Conservation (phyloP, 305 asterid genomes). For the Coffea humblotiana region DNA sequence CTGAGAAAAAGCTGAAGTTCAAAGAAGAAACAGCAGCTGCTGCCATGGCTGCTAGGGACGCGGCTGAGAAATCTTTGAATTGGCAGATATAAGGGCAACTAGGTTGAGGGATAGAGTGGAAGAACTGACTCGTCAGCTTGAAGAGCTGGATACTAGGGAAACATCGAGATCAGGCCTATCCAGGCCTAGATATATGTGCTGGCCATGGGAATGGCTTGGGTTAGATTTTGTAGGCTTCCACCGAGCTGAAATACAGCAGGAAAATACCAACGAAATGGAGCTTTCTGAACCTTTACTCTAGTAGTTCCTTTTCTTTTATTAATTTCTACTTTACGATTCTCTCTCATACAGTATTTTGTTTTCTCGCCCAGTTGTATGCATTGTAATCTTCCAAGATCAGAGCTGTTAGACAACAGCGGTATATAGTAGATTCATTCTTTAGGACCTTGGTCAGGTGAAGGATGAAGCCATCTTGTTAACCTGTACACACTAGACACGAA, state of each 20-base stretch:
- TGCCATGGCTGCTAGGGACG: slow-evolving; percentile 96
- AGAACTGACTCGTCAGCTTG: slow-evolving; percentile 87
- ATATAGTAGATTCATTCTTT: slow-evolving; percentile 1
- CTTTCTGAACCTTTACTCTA: slow-evolving; percentile 93
- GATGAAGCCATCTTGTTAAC: not conserved
- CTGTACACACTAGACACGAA: not conserved
- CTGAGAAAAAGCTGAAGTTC: slow-evolving; percentile 82
- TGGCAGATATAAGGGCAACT: slow-evolving; percentile 81
- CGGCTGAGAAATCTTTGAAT: slow-evolving; percentile 88
- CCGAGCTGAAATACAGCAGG: slow-evolving; percentile 43
- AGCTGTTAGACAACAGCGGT: slow-evolving; percentile 2
- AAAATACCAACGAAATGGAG: slow-evolving; percentile 86
- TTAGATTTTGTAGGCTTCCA: slow-evolving; percentile 65
- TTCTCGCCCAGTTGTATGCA: slow-evolving; percentile 11
- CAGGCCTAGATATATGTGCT: slow-evolving; percentile 78
- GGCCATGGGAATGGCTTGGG: slow-evolving; percentile 99
- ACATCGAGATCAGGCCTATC: slow-evolving; percentile 50
- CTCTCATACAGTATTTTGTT: not conserved
- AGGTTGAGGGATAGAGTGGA: slow-evolving; percentile 89
- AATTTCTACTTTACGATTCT: not conserved
- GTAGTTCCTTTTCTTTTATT: slow-evolving; percentile 22
- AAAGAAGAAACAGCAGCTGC: slow-evolving; percentile 95
- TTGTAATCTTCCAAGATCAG: slow-evolving; percentile 3
- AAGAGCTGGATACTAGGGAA: slow-evolving; percentile 64
- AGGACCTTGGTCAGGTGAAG: slow-evolving; percentile 6